Conservation (phyloP, 1,139 yeast genomes). For the Zygosaccharomyces sapae region DNA sequence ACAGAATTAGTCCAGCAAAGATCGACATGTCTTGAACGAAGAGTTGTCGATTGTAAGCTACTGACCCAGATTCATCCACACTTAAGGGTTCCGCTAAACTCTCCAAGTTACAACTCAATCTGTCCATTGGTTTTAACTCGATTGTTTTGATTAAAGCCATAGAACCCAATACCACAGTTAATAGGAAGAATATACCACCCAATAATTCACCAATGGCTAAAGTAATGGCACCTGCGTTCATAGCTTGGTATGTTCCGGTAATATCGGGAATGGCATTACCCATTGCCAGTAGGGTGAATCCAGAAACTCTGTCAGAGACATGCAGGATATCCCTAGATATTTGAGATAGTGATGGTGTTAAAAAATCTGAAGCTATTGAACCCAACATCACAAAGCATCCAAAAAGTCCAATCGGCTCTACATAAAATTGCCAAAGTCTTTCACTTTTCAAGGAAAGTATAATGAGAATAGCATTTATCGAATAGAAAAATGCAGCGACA, state of each 20-base stretch:
- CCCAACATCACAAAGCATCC: slow-evolving; percentile 31
- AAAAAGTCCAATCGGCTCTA: slow-evolving; percentile 21
- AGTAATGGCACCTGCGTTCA: slow-evolving; percentile 61
- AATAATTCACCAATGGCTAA: slow-evolving; percentile 83
- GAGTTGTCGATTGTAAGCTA: slow-evolving; percentile 21
- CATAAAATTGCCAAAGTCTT: slow-evolving; percentile 13
- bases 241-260: slow-evolving; percentile 76
- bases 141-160: slow-evolving; percentile 28
- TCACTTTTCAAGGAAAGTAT: slow-evolving; percentile 4
- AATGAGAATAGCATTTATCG: slow-evolving; percentile 10
- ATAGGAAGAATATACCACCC: slow-evolving; percentile 52
- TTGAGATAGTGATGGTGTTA: slow-evolving; percentile 32
- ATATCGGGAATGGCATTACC: slow-evolving; percentile 95
- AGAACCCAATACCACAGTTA: slow-evolving; percentile 31
- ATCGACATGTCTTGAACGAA: slow-evolving; percentile 27
- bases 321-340: slow-evolving; percentile 41
- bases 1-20: slow-evolving; percentile 21
- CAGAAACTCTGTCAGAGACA: slow-evolving; percentile 75
- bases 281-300: slow-evolving; percentile 79
- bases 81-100: neutral
- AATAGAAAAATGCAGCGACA: slow-evolving; percentile 15
- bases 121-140: slow-evolving; percentile 13
- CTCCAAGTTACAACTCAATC: slow-evolving; percentile 2
- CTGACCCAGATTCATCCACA: slow-evolving; percentile 9
- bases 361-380: slow-evolving; percentile 31